Evolutionary conservation across 176 grass and related monocot species (phyloP), one percentile per base, ranked within the genome.

Genomic region (Areca catechu): DNA sequence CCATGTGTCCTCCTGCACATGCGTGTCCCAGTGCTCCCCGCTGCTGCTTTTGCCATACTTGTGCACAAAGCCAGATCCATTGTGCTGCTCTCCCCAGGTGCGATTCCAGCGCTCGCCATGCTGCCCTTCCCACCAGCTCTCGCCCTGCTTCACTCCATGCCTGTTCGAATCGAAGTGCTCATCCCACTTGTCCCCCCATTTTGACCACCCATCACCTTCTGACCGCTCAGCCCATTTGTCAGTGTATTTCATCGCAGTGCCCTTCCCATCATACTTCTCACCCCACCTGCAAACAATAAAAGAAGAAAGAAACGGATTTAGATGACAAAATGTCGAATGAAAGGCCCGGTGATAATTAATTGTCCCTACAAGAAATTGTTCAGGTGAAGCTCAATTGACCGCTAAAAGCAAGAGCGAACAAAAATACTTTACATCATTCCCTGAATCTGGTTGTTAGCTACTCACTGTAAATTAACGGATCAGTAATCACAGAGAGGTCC

Each of bases 121-220:
- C 50, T 82, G 58, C 20, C 93, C 92, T 48, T 82, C 78, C 93
- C 93, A 97, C 93, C 93, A 92, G 4, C 83, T 97, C 63, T 97
- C 84, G 0, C 93, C 93, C 62, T 92, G 83, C 79, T 91, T 97
- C 19, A 78, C 50, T 16, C 93, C 86, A 12, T 81, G 71, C 5
- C 66, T 72, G 3, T 67, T 75, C 3, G 24, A 67, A 62, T 88
- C 64, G 0, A 97, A 97, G 66, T 76, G 71, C 50, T 97, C 93
- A 0, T 97, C 93, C 93, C 93, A 97, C 54, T 97, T 97, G 61
- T 91, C 83, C 0, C 93, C 93, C 93, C 93, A 97, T 65, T 88
- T 97, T 1, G 84, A 98, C 84, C 93, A 92, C 22, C 86, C 75
- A 0, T 73, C 62, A 5, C 78, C 74, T 54, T 92, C 93, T 3